Evolutionary conservation across 192 early-diverging fungal species (phyloP).

Genomic region (Backusella parvicylindrica): DNA sequence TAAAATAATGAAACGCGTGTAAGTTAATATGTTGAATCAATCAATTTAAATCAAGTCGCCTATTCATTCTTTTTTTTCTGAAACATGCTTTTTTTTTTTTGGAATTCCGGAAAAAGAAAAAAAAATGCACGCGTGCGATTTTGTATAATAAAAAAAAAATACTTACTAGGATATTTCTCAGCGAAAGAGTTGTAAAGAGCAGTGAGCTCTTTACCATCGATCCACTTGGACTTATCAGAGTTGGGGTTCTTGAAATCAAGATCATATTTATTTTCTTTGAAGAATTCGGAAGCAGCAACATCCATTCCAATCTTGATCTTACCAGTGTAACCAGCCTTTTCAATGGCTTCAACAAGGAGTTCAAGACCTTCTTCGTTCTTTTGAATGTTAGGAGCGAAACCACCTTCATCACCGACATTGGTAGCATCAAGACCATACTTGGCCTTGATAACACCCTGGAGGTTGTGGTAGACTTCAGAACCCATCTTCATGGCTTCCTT

Average conservation of each 20-base stretch:
- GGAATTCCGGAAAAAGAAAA: not conserved
- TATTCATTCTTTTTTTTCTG: not conserved
- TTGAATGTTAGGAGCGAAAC: constrained; percentile 99
- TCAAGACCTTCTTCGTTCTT: constrained; percentile 95
- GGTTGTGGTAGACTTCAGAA: constrained; percentile 93
- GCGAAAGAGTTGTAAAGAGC: constrained; percentile 80
- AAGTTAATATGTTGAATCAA: too few species aligned
- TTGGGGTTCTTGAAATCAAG: constrained; percentile 97
- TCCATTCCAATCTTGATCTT: constrained; percentile 99
- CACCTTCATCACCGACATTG: constrained; percentile 99
- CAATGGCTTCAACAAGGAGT: constrained; percentile 85
- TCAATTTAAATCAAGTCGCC: too few species aligned
- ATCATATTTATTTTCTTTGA: constrained; percentile 95
- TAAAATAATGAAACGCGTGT: too few species aligned
- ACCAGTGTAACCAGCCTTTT: constrained; percentile 92
- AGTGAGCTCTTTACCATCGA: constrained; percentile 76
- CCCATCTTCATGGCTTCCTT: constrained; percentile 97
- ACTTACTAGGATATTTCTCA: constrained; percentile 71
- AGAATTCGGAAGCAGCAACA: constrained; percentile 97
- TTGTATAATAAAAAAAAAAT: not conserved
- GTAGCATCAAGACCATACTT: constrained; percentile 99
- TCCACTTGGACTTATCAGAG: constrained; percentile 65
- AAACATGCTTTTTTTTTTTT: not conserved
- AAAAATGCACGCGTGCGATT: not conserved
- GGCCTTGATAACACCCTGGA: constrained; percentile 95